Conservation (phyloP, 768 basidiomycete genomes). For the Boletus insuetus region DNA sequence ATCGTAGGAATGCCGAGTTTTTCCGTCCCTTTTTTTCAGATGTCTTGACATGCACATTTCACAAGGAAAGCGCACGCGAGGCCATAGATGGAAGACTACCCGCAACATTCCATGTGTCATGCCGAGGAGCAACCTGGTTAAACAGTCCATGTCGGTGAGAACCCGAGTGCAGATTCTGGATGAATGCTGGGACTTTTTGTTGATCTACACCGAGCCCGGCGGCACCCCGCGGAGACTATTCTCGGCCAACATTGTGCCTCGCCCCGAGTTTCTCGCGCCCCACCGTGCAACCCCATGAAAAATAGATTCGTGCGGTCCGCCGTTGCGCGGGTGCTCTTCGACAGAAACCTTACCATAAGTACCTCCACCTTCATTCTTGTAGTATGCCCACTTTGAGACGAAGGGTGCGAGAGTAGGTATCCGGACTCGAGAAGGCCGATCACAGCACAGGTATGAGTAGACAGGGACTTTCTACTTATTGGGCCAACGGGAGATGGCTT, state of each 20-base stretch:
- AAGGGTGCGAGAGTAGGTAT: background rate
- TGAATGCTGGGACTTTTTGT: background rate
- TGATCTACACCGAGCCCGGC: background rate
- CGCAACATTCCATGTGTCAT: too few relatives aligned
- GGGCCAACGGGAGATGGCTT: background rate
- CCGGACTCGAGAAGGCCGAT: background rate
- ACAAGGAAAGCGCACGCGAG: background rate
- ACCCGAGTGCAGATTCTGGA: background rate
- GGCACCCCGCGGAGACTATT: background rate
- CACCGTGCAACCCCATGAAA: background rate
- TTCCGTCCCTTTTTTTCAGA: background rate
- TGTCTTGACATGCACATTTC: background rate
- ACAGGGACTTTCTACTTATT: background rate
- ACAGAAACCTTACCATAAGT: too few relatives aligned
- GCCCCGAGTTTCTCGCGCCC: background rate
- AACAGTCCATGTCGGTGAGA: background rate
- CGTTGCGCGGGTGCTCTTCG: background rate
- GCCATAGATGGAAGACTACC: too few relatives aligned
- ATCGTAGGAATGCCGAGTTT: background rate
- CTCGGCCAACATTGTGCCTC: background rate
- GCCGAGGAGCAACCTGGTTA: too few relatives aligned
- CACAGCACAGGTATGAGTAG: background rate
- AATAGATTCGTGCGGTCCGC: background rate
- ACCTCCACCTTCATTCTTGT: too few relatives aligned
- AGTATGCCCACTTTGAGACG: background rate